Conservation (phyloP, 805 yeast species). For the Candida maltosa region DNA sequence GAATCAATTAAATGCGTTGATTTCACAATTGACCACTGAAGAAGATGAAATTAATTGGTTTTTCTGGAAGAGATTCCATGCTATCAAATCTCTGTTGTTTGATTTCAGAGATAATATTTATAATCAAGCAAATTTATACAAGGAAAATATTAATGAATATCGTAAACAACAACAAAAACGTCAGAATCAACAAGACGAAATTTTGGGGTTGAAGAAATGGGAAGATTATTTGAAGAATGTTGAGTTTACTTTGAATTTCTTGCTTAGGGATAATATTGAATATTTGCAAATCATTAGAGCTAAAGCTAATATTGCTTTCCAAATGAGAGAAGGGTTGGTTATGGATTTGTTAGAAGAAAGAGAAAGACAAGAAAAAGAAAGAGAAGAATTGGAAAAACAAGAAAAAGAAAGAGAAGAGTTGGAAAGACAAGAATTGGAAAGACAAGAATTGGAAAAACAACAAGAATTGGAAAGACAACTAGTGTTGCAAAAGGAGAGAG, state of each 20-base stretch:
- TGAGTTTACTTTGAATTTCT: slow-evolving; percentile 43
- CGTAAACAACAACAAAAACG: no score
- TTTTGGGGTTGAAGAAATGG: slow-evolving; percentile 35
- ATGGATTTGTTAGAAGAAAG: slow-evolving; percentile 3
- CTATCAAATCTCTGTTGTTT: slow-evolving; percentile 52
- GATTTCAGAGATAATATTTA: slow-evolving; percentile 51
- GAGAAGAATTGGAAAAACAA: slow-evolving; percentile 23
- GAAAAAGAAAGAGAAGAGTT: slow-evolving; percentile 19
- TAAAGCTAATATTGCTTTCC: slow-evolving; percentile 42
- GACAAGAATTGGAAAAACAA: slow-evolving; percentile 20
- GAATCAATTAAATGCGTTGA: slow-evolving; percentile 47
- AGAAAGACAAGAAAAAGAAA: slow-evolving; percentile 8
- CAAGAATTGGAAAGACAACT: slow-evolving; percentile 21
- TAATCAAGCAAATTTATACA: slow-evolving; percentile 21
- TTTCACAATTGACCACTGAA: slow-evolving; percentile 12
- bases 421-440: slow-evolving; percentile 10
- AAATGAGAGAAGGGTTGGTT: slow-evolving; percentile 29
- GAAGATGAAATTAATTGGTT: slow-evolving; percentile 32
- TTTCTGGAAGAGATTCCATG: slow-evolving; percentile 62
- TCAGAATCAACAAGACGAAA: slow-evolving; percentile 34
- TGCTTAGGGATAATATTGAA: slow-evolving; percentile 60
- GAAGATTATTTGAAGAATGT: slow-evolving; percentile 35
- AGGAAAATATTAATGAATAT: no score
- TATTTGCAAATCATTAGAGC: slow-evolving; percentile 45
- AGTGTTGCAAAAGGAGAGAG: slow-evolving; percentile 23